Evolutionary conservation across 2,329 filamentous ascomycete species (phyloP), one percentile per base, ranked within the genome.

Genomic region (Talaromyces sp.): DNA sequence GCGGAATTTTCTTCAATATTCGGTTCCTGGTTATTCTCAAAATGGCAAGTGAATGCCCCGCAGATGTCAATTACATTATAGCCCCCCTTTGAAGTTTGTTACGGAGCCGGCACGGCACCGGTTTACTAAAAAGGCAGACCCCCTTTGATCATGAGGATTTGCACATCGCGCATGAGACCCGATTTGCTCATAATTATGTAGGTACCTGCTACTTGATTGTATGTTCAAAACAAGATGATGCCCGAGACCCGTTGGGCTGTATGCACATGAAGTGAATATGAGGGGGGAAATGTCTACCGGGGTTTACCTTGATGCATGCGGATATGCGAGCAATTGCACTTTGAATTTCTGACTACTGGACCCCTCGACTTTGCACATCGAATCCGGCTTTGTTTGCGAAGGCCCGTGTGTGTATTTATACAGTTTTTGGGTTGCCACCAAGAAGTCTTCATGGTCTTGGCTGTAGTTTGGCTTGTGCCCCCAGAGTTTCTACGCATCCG

Each of bases 401-500:
- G 6, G n/a, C 0, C n/a, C 16, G 9, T 16, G 20, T 45, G 7
- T 32, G 35, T 16, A 32, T 50, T 53, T 14, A 45, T 22, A 29
- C 20, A 13, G 10, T 24, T 36, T 51, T 51, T 27, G 42, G 37
- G 14, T 39, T 42, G 24, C 41, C 22, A 14, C 41, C 33, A 29
- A 37, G 36, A 36, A 40, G 43, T 55, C 39, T 54, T 17, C 42
- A 37, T 27, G 9, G 24, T 51, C 40, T 43, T 39, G 48, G 9
- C 10, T 16, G 19, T 30, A 32, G 4, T 14, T 43, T 27, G 7
- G 9, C 14, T 4, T 32, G 19, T 10, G 16, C 2, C 10, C 36
- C 27, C 24, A 19, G 14, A 19, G 53, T 53, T 52, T 46, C 24
- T 32, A 47, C 46, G 30, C 51, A 62, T 59, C 62, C 61, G 59